Base-by-base conservation (phyloP, 106 monocot species). In the Phalaenopsis aphrodite region DNA sequence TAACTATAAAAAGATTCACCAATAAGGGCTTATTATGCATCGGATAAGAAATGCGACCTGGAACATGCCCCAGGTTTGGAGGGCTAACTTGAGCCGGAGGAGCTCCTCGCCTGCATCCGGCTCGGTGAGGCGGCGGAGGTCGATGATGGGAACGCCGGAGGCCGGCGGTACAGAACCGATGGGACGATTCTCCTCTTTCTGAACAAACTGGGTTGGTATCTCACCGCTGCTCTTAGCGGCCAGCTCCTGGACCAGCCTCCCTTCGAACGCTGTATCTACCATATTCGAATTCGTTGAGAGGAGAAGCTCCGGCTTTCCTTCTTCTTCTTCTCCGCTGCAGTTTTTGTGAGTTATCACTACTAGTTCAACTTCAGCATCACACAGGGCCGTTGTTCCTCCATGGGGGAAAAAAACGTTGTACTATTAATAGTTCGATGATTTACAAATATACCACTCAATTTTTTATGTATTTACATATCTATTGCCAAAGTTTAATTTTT, bases 151-250 rank as follows among this genome's bases (percentile, higher is more conserved):
- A 42, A 74, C 41, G 1, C 43, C 74, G 18, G 18, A 19, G 45
- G 74, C 74, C 42, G 9, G 43, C 74, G 74, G 43, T 36, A 43
- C 17, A 74, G 3, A 39, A 43, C 19, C 74, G 21, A 43, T 45
- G 38, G 74, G 43, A 74, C 74, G 41, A 45, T 74, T 74, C n/a
- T 71, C 71, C 30, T 71, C 71, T 71, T 71, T 71, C 71, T 74
- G 74, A 9, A 74, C 18, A 43, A 74, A 74, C 74, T n/a, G 41
- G 19, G 74, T 6, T n/a, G 74, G 74, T n/a, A 39, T 42, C 74
- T 74, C 74, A 42, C n/a, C 43, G 74, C 74, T 43, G 41, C 19
- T 21, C 74, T 19, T 42, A 21, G 74, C 30, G 30, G 30, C 74
- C 43, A 74, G 18, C 74, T 74, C 74, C 74, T 74, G 74, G 43